Conservation (phyloP, 345 rosid genomes). For the Triadica sebifera region DNA sequence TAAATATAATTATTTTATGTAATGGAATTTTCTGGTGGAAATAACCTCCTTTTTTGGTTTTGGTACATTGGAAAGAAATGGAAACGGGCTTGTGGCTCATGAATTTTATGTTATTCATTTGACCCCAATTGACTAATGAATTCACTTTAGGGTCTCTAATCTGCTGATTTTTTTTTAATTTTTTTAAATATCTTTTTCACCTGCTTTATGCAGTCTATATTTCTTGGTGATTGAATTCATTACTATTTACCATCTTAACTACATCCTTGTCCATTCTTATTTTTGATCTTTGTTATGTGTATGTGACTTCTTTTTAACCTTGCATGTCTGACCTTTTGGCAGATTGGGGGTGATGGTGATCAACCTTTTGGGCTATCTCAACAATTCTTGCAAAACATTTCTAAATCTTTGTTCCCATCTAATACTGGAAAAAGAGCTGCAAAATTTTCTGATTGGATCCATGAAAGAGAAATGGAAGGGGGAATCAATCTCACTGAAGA, state of each 20-base stretch:
- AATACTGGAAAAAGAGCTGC: slow-evolving; percentile 82
- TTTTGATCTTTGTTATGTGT: background rate
- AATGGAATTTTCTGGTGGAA: too few relatives aligned
- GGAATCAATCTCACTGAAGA: slow-evolving; percentile 56
- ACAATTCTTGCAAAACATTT: slow-evolving; percentile 67
- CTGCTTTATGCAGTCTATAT: background rate
- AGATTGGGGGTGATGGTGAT: slow-evolving; percentile 82
- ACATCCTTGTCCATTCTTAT: background rate
- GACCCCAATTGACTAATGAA: background rate
- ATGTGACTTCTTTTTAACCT: background rate
- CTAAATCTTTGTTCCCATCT: slow-evolving; percentile 71
- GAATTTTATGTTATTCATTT: background rate
- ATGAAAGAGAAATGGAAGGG: slow-evolving; percentile 50
- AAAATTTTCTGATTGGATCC: slow-evolving; percentile 69
- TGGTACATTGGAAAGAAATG: background rate
- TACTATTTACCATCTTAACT: background rate
- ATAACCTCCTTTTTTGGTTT: too few relatives aligned
- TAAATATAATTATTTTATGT: too few relatives aligned
- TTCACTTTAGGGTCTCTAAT: background rate
- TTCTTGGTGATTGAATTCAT: background rate
- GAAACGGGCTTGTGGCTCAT: background rate
- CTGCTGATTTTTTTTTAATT: background rate
- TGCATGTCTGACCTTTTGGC: slow-evolving; percentile 23
- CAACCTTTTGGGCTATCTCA: slow-evolving; percentile 81
- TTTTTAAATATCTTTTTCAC: background rate